Base-by-base conservation (phyloP, 2,329 filamentous ascomycete genomes). In the Claviceps citrina region DNA sequence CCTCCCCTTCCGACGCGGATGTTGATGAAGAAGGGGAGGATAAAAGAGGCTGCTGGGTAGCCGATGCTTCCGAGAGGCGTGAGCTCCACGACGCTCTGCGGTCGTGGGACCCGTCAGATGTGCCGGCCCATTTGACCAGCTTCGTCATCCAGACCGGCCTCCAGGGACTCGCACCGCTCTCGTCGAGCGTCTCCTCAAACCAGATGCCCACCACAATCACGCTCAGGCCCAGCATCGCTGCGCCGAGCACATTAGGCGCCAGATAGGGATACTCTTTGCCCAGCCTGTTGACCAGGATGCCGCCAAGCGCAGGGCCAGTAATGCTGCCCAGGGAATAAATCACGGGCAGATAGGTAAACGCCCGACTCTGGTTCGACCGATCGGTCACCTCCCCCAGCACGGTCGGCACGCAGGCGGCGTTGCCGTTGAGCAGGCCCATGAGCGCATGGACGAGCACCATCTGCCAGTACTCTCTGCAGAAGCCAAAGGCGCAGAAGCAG, bases 311-410 rank as follows among this genome's bases (percentile, higher is more conserved):
- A 0, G 91, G 91, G 0, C 91, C 91, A 0, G 87, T 91, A 45
- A 98, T 94, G 32, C 84, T 84, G 15, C 91, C 91, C 26, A 98
- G 67, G 4, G 89, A 89, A 59, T 98, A 98, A n/a, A 96, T 80
- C 30, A 96, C 81, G 0, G 91, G 91, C 31, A 98, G 66, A 64
- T 94, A 98, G 2, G 84, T 91, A 52, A 98, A 98, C 0, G 86
- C 91, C 39, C 74, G 73, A 53, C 84, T 91, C 67, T 98, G 91
- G 58, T 98, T 98, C 47, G 81, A 91, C 40, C 85, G 77, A 55
- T 96, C 87, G 2, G 91, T 98, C 39, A 98, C 81, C 59, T 98
- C 91, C 31, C 91, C 91, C 36, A 98, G 61, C 36, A 89, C 93
- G 0, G 91, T 95, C 7, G 85, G 89, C 12, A 98, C 86, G 10